Evolutionary conservation across 2,329 filamentous ascomycete species (phyloP).

Genomic region (Aspergillus novofumigatus): DNA sequence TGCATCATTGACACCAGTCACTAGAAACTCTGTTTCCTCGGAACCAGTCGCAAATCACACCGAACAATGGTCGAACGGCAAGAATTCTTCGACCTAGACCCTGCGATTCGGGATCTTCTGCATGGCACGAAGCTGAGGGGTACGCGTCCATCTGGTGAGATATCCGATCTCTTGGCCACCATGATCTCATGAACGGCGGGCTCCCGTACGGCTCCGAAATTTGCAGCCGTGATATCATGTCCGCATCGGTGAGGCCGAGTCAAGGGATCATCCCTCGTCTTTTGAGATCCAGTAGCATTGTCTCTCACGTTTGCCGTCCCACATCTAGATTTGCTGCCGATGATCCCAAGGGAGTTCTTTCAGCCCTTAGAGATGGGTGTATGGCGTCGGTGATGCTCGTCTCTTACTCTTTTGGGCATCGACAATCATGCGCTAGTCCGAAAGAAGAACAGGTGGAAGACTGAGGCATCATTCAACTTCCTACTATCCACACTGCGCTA

Average conservation of each 20-base stretch:
- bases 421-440: background rate
- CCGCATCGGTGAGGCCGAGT: background rate
- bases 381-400: background rate
- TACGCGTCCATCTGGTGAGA: slow-evolving; percentile 1
- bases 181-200: slow-evolving; percentile 15
- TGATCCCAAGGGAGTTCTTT: background rate
- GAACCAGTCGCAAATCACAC: background rate
- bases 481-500: background rate
- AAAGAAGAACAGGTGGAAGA: background rate
- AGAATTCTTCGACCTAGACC: background rate
- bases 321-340: background rate
- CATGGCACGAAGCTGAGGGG: background rate
- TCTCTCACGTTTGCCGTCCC: too few species aligned
- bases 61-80: background rate
- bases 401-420: background rate
- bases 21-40: slow-evolving; percentile 1
- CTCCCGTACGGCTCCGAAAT: background rate
- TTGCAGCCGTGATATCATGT: slow-evolving; percentile 3
- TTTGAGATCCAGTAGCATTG: background rate
- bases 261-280: background rate
- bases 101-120: background rate
- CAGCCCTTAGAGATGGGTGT: background rate
- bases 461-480: background rate
- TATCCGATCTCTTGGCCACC: slow-evolving; percentile 3
- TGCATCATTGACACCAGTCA: slow-evolving; percentile 16